Base-by-base conservation (phyloP, 2,329 filamentous ascomycete genomes). In the Aspergillus sp. region DNA sequence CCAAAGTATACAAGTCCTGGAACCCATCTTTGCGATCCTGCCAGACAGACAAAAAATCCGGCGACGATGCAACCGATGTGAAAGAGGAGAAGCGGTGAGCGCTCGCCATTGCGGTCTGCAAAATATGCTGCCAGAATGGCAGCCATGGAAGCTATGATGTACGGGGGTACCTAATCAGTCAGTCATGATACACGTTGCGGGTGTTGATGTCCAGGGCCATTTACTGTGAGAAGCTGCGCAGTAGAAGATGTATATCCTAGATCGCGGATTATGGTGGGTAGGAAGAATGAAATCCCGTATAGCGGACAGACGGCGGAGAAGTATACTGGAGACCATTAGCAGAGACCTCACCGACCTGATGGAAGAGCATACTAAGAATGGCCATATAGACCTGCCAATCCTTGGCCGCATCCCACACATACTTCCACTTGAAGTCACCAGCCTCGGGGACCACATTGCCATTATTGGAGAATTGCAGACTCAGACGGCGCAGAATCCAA, bases 91-190 rank as follows among this genome's bases (percentile, higher is more conserved):
- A 86, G 88, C 0, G 84, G 84, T n/a, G 75, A 78, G 30, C 77
- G 70, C 68, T 84, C 83, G 25, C 83, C 82, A 0, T 80, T 74
- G 5, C 78, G 76, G 65, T 89, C 87, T 0, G 87, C 87, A 78
- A 86, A 66, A 64, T 81, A 87, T 0, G 86, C 86, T 0, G 81
- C 78, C 5, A 64, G 49, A 5, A 80, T 68, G 3, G 76, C 72
- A 3, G 80, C 67, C 15, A 74, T 60, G 5, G 76, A 74, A 0
- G 78, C 76, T 0, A 74, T 72, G 53, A 78, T 73, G 57, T 80
- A 79, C 2, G 53, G 53, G 19, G 53, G 53, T 3, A 55, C 52
- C 52, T 55, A 15, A 15, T 12, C 21, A 38, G 36, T 54, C 19
- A 52, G 51, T 19, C 15, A 13, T 15, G 10, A 17, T 3, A 28